A percentile compares a stretch with the other conserved stretches of the same genome.
These are phyloP conservation scores for Chionographis japonica DNA, from an alignment of 106 monocot genomes.

Conservation along the genomic window DNA sequence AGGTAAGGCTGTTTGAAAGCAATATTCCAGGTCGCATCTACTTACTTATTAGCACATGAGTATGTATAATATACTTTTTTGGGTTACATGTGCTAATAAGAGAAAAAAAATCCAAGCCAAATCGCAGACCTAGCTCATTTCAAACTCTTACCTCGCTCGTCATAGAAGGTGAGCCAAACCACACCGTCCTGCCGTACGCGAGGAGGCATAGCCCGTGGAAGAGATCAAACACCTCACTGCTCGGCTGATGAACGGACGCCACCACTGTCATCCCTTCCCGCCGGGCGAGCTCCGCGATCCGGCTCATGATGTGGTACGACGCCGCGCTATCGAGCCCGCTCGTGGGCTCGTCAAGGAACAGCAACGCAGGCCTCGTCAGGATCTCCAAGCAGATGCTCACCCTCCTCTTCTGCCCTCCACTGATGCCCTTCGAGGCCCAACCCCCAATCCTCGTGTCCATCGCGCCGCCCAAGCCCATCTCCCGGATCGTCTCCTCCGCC, in stretches of 20 bases:
- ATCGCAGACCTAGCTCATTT: too few species aligned
- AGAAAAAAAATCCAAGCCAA: too few species aligned
- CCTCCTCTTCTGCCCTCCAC: conserved; percentile 64
- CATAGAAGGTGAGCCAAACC: conserved; percentile 39
- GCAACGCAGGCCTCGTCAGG: conserved; percentile 52
- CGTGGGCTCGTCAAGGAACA: conserved; percentile 80
- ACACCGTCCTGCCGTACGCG: conserved; percentile 53
- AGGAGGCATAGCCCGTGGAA: conserved; percentile 66
- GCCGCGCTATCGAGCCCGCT: conserved; percentile 67
- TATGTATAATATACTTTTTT: too few species aligned
- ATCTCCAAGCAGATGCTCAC: conserved; percentile 84
- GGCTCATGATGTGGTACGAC: conserved; percentile 62
- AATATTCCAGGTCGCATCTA: too few species aligned
- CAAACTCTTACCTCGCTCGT: background rate
- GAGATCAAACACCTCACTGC: conserved; percentile 58
- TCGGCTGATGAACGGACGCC: conserved; percentile 63
- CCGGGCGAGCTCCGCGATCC: conserved; percentile 36
- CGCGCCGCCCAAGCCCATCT: conserved; percentile 61
- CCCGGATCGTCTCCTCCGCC: conserved; percentile 50
- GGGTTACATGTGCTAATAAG: too few species aligned
- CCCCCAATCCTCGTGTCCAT: conserved; percentile 60
- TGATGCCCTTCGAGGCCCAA: conserved; percentile 38
- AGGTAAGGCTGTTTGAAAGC: too few species aligned
- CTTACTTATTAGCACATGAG: too few species aligned
- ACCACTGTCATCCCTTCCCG: conserved; percentile 41